Base-by-base conservation (phyloP, 75 land plant genomes). In the Adiantum capillusveneris region DNA sequence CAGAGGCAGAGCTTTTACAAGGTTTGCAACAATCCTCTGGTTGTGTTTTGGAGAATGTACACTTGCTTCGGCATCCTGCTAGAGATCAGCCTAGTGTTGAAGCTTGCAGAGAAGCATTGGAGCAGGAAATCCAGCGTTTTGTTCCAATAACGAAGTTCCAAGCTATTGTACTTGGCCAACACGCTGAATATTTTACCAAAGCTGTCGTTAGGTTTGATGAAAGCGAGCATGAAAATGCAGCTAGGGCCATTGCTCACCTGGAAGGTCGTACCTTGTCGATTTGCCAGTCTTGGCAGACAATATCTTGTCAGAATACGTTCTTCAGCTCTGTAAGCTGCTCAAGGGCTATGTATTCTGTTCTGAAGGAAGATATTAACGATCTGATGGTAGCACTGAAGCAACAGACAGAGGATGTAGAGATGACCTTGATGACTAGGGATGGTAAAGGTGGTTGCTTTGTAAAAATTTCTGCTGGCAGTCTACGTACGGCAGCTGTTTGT, bases 191-290 rank as follows among this genome's bases (percentile, higher is more conserved):
- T 66, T 45, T 29, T 24, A 56, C 25, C 43, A 74, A 56, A 55
- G 93, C 83, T 20, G 20, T 30, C 7, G 77, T 88, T 24, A 79
- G 68, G 14, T 88, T 88, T 74, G 85, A 84, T 77, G 93, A 84
- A 25, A 76, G 76, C 43, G 31, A 83, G 31, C 88, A 84, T 79
- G 65, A 79, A 56, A 77, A 72, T 65, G 93, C 93, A 24, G 88
- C 87, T 44, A 76, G 56, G 68, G 93, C 93, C 42, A 54, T 88
- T 67, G 84, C 83, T 56, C 65, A 73, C 21, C 43, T 88, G 44
- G 64, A 84, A 56, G 93, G 93, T 45, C 77, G 71, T 64, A 70
- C 64, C 0, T 62, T 80, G 41, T 64, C 85, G 55, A 72, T 79
- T 12, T 84, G 78, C 61, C 59, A 49, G 53, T 58, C 85, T 21